Evolutionary conservation across 163 green algal genomes (phyloP).

Genomic region (Trebouxia gelatinosa): DNA sequence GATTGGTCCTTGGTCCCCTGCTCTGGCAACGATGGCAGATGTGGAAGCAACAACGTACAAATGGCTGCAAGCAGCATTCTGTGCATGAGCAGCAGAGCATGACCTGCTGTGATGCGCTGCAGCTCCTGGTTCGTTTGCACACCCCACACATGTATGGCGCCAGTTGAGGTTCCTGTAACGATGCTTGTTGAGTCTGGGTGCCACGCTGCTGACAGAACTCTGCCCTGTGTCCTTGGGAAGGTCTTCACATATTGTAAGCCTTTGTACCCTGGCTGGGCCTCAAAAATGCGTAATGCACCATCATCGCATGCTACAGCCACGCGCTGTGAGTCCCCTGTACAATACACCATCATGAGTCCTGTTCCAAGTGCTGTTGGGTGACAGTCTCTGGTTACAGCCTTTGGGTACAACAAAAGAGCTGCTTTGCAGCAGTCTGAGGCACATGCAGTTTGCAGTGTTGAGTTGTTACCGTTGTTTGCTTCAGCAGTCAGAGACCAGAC

Average conservation of each 20-base stretch:
- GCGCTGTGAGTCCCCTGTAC: conserved; percentile 9
- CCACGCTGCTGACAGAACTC: conserved; percentile 74
- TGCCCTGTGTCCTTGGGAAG: conserved; percentile 60
- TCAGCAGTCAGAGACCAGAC: conserved; percentile 76
- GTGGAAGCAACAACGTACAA: not conserved
- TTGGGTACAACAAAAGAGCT: no score
- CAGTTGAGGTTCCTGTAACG: conserved; percentile 66
- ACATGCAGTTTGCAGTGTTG: not conserved
- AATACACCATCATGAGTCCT: no score
- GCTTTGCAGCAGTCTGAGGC: no score
- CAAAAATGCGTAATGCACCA: conserved; percentile 81
- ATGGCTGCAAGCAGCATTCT: no score
- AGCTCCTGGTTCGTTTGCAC: conserved; percentile 64
- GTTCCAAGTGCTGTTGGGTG: no score
- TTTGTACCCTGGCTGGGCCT: conserved; percentile 49
- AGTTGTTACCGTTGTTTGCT: conserved; percentile 33
- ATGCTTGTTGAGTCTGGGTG: conserved; percentile 61
- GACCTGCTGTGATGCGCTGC: conserved; percentile 73
- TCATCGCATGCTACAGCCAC: conserved; percentile 90
- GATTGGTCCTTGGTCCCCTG: not conserved
- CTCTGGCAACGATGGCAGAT: not conserved
- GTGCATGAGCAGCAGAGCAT: not conserved
- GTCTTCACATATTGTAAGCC: conserved; percentile 63
- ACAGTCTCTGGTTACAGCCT: no score
- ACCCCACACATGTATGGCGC: conserved; percentile 77